Evolutionary conservation across 495 filamentous ascomycete genomes (phyloP).

Genomic region (Mycothermus thermophilus): DNA sequence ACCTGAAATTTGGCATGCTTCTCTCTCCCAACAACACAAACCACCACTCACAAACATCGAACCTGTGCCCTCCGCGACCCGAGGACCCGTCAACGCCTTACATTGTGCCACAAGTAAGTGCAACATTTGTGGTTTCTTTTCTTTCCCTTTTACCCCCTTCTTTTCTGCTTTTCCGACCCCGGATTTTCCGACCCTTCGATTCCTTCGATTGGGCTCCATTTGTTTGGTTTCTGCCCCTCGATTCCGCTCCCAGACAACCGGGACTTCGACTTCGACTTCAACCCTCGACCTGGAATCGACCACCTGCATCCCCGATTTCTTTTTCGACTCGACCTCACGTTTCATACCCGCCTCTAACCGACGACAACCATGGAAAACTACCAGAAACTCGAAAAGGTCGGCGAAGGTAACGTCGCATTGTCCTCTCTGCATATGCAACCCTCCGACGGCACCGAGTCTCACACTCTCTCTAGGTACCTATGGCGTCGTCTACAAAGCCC

Average conservation of each 20-base stretch:
- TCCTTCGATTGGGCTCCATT: slow-evolving; percentile 3
- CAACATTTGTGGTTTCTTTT: no score
- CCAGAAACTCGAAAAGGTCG: slow-evolving; percentile 99
- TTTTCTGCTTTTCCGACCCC: slow-evolving; percentile 1
- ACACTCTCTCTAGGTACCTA: slow-evolving; percentile 53
- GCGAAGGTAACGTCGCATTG: slow-evolving; percentile 90
- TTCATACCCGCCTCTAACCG: no score
- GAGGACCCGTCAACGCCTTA: background rate
- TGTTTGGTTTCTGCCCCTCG: slow-evolving; percentile 12
- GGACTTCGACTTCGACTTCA: background rate
- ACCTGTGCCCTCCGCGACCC: background rate
- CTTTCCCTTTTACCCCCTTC: no score
- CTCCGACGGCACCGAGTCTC: background rate
- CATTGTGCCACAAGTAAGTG: slow-evolving; percentile 6
- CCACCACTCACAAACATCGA: no score
- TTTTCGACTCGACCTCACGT: no score
- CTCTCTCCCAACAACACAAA: no score
- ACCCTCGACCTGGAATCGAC: background rate
- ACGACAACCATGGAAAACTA: slow-evolving; percentile 79
- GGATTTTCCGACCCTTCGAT: background rate
- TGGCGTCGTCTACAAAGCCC: slow-evolving; percentile 85
- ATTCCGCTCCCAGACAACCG: background rate
- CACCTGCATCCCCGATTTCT: no score
- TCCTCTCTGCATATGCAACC: slow-evolving; percentile 5
- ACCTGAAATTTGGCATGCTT: slow-evolving; percentile 15